Evolutionary conservation across 2,329 filamentous ascomycete genomes (phyloP), one percentile per base, ranked within the genome.

Genomic region (Beauveria bassiana): DNA sequence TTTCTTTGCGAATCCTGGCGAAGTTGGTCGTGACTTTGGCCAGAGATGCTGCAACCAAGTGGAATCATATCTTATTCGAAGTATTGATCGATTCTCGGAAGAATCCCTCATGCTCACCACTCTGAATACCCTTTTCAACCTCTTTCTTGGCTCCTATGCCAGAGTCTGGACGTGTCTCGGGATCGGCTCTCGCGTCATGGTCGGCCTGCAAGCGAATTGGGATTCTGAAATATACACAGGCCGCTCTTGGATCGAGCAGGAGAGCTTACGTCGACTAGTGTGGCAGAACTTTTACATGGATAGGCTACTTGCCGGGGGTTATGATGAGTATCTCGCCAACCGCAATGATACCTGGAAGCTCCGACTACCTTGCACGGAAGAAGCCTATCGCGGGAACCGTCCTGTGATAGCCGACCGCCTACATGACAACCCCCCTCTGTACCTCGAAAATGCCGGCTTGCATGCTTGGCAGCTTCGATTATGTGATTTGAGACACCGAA

Each of bases 151-250:
- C 26, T 70, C 72, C 38, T 72, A 73, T 57, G 71, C 73, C 61
- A 76, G 76, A 63, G 71, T 74, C 12, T 77, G 75, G 75, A 73
- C 75, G 61, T 73, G 73, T 52, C 71, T 75, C 51, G 73, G 73
- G 6, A 66, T 74, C 8, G 73, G 73, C 3, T 69, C 70, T 9
- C 70, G 75, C 22, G 66, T 76, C 47, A 72, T 76, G 69, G 67
- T 72, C 20, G 74, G 73, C 14, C 65, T 77, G 26, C 75, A 76
- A 57, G 64, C 74, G 9, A 77, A 77, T 64, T 77, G 74, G 74
- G 73, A 76, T 38, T 69, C 64, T 10, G 70, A 49, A 61, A 66
- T 28, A 63, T 70, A 16, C 65, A 63, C 12, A 67, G 47, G 43
- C 8, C 69, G 70, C 5, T 66, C 70, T 5, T 75, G 74, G 57